These are phyloP conservation scores for Rhodocollybia butyracea DNA, from an alignment of 768 basidiomycete genomes.

Conservation along the genomic window DNA sequence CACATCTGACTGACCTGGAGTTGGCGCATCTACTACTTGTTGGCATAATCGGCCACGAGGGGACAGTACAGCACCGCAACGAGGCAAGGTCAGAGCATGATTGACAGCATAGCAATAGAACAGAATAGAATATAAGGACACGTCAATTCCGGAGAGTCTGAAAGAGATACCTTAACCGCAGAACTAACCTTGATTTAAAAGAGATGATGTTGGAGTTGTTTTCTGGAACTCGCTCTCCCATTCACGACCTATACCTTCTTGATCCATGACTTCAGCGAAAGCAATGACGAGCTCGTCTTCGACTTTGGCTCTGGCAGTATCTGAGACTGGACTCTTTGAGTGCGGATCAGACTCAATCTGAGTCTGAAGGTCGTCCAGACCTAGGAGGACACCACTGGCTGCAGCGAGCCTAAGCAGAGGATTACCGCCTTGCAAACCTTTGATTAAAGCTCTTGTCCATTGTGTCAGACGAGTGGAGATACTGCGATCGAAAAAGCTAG, in stretches of 20 bases:
- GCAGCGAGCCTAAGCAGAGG: constrained; percentile 60
- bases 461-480: constrained; percentile 35
- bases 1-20: background rate
- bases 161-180: background rate
- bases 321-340: constrained; percentile 19
- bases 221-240: constrained; percentile 74
- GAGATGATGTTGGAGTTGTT: constrained; percentile 13
- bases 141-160: background rate
- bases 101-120: background rate
- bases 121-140: background rate
- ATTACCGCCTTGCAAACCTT: constrained; percentile 65
- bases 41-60: background rate
- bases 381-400: constrained; percentile 61
- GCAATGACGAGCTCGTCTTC: constrained; percentile 69
- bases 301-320: constrained; percentile 36
- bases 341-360: constrained; percentile 20
- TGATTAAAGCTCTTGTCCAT: constrained; percentile 52
- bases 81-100: background rate
- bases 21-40: background rate
- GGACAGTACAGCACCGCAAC: background rate
- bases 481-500: constrained; percentile 27
- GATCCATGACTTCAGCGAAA: constrained; percentile 71
- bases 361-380: constrained; percentile 50
- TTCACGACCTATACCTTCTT: constrained; percentile 22
- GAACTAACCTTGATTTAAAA: background rate